These are phyloP conservation scores for Barnettozyma sp. DNA, from an alignment of 805 yeast species.

Conservation along the genomic window DNA sequence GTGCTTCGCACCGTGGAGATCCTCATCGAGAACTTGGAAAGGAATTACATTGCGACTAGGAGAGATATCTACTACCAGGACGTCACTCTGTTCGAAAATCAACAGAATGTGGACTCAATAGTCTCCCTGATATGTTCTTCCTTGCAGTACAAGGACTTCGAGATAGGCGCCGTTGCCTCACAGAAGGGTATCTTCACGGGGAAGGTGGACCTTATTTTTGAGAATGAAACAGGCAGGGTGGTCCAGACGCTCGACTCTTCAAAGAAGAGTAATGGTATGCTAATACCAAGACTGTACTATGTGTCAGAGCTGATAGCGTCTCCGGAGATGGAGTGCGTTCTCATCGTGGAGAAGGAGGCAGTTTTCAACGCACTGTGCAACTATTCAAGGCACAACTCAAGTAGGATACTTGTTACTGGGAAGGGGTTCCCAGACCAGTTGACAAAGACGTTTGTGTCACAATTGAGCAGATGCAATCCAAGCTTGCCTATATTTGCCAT, in stretches of 20 bases:
- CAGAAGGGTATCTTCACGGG: slow-evolving; percentile 56
- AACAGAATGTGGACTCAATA: slow-evolving; percentile 35
- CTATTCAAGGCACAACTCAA: slow-evolving; percentile 13
- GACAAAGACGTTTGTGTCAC: slow-evolving; percentile 39
- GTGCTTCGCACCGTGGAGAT: slow-evolving; percentile 12
- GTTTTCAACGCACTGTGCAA: slow-evolving; percentile 31
- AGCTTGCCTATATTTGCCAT: slow-evolving; percentile 35
- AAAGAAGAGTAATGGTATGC: slow-evolving; percentile 17
- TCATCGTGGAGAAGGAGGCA: slow-evolving; percentile 51
- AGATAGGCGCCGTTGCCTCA: slow-evolving; percentile 45
- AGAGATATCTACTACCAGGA: slow-evolving; percentile 62
- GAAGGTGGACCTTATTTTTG: slow-evolving; percentile 18
- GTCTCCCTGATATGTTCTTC: slow-evolving; percentile 34
- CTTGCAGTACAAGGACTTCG: slow-evolving; percentile 33
- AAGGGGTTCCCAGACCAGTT: slow-evolving; percentile 65
- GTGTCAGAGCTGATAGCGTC: slow-evolving; percentile 10
- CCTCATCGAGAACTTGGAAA: slow-evolving; percentile 16
- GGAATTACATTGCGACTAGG: slow-evolving; percentile 26
- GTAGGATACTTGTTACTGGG: slow-evolving; percentile 45
- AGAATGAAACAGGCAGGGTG: too few relatives aligned
- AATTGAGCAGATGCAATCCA: slow-evolving; percentile 22
- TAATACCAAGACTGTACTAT: slow-evolving; percentile 36
- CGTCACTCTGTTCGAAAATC: slow-evolving; percentile 44
- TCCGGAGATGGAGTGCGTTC: slow-evolving; percentile 23
- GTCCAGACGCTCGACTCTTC: too few relatives aligned